Evolutionary conservation across 148 eudicot genomes (phyloP), one percentile per base, ranked within the genome.

Genomic region (Chenopodium berlandieri): DNA sequence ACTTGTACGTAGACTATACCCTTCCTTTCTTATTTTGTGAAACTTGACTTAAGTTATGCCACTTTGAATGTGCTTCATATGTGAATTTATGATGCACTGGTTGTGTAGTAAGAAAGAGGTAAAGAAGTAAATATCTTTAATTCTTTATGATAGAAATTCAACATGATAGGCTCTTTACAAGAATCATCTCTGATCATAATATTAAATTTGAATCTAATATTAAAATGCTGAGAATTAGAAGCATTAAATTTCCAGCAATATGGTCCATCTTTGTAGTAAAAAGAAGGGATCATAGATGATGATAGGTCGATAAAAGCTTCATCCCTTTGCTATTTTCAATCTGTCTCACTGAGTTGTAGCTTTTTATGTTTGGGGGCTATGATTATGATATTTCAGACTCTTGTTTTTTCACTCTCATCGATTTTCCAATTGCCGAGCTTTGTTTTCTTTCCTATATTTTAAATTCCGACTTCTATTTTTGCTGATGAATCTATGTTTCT

Each of bases 261-360:
- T 79, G 82, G 85, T 75, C 79, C 85, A 79, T 54, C 63, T 62
- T 83, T 47, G 27, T 73, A 32, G 60, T 47, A 62, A 80, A 58
- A 62, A 40, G 73, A 84, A 69, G 74, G 67, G 81, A 71, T 75
- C 68, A 75, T 70, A 50, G 71, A 54, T 70, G 86, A 75, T 75
- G 86, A 84, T 80, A 69, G 75, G 83, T 71, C 77, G 67, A 12
- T 1, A 69, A 70, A 71, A 80, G 74, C 30, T 60, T 31, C 60
- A 22, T 54, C 25, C 44, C 19, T 9, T 44, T 54, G 44, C 81
- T 56, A 7, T 46, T 20, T 20, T 71, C 74, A 70, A 76, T 81
- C 60, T 80, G 80, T 71, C 58, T 84, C 17, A 54, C 47, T 84
- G 83, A 70, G n/a, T 46, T 17, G 83, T 80, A 73, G 80, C 86